Evolutionary conservation across 257 asterid species (phyloP).

Genomic region (Cordia subcordata): DNA sequence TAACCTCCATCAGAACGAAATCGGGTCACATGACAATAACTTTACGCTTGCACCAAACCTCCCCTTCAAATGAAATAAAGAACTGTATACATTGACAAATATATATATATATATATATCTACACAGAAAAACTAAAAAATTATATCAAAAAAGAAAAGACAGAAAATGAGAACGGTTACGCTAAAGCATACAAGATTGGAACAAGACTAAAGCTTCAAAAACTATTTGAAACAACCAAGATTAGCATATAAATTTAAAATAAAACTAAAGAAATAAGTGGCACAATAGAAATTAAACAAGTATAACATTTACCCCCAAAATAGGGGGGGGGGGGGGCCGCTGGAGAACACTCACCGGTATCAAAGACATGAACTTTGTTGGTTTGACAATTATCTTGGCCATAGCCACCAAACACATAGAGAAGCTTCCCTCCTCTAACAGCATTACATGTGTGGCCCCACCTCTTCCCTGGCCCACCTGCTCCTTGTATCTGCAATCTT

Average conservation of each 20-base stretch:
- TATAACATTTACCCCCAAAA: neutral
- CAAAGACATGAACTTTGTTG: constrained; percentile 79
- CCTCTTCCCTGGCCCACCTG: constrained; percentile 81
- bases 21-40: too few relatives aligned
- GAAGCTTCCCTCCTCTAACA: constrained; percentile 78
- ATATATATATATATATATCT: too few relatives aligned
- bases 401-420: constrained; percentile 94
- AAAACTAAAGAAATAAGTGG: neutral
- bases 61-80: too few relatives aligned
- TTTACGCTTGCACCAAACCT: too few relatives aligned
- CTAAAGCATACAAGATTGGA: neutral
- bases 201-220: too few relatives aligned
- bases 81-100: too few relatives aligned
- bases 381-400: constrained; percentile 85
- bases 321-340: too few relatives aligned
- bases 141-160: neutral
- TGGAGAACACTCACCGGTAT: constrained; percentile 53
- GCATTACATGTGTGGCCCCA: constrained; percentile 99
- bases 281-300: neutral
- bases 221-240: neutral
- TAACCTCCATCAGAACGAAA: too few relatives aligned
- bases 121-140: neutral
- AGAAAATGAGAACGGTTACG: neutral
- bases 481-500: constrained; percentile 46
- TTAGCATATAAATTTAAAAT: neutral